Percentiles rank a stretch among this genome's conserved stretches.
These are phyloP conservation scores for Marasmius oreades DNA, from an alignment of 1,284 basidiomycete genomes.

Conservation along the genomic window DNA sequence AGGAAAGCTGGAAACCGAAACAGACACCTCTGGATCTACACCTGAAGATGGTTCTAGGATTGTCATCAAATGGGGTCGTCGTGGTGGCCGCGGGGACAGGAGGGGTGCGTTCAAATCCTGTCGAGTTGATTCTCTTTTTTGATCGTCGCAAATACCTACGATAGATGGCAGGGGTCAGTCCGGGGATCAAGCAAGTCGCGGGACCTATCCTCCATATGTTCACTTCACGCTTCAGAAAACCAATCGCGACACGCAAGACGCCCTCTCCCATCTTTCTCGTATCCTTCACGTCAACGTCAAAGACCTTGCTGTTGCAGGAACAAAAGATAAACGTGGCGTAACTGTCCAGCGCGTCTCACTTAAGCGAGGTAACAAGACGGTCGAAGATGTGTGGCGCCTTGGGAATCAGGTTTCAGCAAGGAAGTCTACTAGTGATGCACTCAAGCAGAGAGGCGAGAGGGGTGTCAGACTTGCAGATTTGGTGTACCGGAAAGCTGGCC, in stretches of 20 bases:
- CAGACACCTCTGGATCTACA: constrained; percentile 48
- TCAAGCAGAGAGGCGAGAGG: constrained; percentile 79
- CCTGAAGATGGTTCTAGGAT: constrained; percentile 67
- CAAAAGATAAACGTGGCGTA: constrained; percentile 97
- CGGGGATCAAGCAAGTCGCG: constrained; percentile 33
- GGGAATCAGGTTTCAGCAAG: constrained; percentile 67
- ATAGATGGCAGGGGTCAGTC: neutral
- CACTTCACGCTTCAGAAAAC: constrained; percentile 98
- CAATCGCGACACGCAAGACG: constrained; percentile 97
- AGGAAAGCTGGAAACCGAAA: constrained; percentile 83
- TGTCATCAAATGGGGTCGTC: constrained; percentile 68
- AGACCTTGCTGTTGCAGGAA: constrained; percentile 89
- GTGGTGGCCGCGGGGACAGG: constrained; percentile 41
- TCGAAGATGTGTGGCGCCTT: constrained; percentile 83
- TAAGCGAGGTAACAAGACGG: constrained; percentile 72
- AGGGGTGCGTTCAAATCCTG: constrained; percentile 28
- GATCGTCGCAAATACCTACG: neutral
- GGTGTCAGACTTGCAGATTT: constrained; percentile 90
- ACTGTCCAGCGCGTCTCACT: constrained; percentile 92
- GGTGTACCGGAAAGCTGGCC: constrained; percentile 73
- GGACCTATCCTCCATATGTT: constrained; percentile 84
- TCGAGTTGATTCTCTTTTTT: neutral
- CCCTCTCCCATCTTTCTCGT: constrained; percentile 76
- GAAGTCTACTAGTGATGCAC: constrained; percentile 53
- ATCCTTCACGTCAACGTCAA: constrained; percentile 72